Conservation (phyloP, 305 asterid genomes). For the Fraxinus sp. region DNA sequence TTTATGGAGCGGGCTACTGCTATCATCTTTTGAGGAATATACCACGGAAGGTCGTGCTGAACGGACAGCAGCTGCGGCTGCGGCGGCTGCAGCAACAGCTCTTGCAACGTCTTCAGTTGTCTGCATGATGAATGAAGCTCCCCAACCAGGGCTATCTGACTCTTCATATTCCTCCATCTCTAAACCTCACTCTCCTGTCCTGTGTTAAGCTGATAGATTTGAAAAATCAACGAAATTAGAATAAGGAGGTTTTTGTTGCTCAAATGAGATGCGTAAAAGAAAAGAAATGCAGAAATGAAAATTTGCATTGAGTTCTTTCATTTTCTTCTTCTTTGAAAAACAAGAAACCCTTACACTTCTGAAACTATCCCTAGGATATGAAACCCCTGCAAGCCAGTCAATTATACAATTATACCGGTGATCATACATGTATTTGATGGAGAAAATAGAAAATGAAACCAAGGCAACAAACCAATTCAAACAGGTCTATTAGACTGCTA, state of each 20-base stretch:
- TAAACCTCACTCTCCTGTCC: conserved; percentile 23
- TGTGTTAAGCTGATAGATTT: conserved; percentile 24
- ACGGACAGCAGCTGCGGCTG: conserved; percentile 61
- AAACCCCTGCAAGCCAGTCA: not conserved
- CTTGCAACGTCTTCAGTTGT: conserved; percentile 96
- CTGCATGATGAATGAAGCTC: conserved; percentile 66
- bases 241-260: not conserved
- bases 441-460: not conserved
- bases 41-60: conserved; percentile 90
- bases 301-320: not conserved
- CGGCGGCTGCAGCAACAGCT: conserved; percentile 80
- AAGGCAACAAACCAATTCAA: not conserved
- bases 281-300: not conserved
- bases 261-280: not conserved
- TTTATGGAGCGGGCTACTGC: conserved; percentile 70
- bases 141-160: conserved; percentile 82
- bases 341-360: not conserved
- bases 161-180: conserved; percentile 80
- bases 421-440: not conserved
- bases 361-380: not conserved
- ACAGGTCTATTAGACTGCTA: not conserved
- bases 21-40: conserved; percentile 85
- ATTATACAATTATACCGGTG: not conserved
- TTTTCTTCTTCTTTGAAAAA: conserved; percentile 7
- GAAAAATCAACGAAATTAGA: not conserved